phyloP scores from a whole-genome alignment of 2,329 filamentous ascomycete species.

The Aspergillus neoniger region DNA sequence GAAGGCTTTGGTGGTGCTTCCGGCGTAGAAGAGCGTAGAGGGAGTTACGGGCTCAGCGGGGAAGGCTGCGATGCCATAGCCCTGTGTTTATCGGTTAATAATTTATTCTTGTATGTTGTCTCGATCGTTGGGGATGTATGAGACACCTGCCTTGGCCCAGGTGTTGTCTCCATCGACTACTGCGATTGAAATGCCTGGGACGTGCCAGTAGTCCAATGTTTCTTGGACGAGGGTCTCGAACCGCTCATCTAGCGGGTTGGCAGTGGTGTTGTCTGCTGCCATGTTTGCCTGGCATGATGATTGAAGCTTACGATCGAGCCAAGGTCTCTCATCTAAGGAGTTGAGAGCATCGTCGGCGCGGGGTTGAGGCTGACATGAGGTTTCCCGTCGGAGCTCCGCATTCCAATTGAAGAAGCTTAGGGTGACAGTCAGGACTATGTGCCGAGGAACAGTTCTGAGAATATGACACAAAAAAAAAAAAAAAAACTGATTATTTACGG shows the following conservation, averaged over 20 bases:
- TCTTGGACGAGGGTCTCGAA: neutral
- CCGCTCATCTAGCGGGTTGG: neutral
- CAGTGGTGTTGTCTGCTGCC: neutral
- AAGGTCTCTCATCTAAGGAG: neutral
- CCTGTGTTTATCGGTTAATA: slow-evolving; percentile 29
- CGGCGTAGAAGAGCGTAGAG: slow-evolving; percentile 58
- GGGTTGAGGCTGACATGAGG: neutral
- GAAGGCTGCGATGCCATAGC: slow-evolving; percentile 42
- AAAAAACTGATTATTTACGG: neutral
- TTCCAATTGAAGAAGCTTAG: neutral
- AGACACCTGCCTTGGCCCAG: slow-evolving; percentile 5
- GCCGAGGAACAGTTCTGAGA: no score
- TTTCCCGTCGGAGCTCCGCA: neutral
- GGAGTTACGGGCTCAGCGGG: slow-evolving; percentile 44
- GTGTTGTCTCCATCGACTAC: slow-evolving; percentile 16
- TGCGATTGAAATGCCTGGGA: slow-evolving; percentile 11
- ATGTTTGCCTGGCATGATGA: neutral
- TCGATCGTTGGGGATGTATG: no score
- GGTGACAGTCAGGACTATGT: neutral
- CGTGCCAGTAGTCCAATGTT: slow-evolving; percentile 5
- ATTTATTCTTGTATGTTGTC: neutral
- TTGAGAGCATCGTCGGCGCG: neutral
- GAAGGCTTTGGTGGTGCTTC: slow-evolving; percentile 60
- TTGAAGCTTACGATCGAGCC: neutral
- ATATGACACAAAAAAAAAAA: no score